phyloP scores from a whole-genome alignment of 2,329 filamentous ascomycete species.

The Paracoccidioides brasiliensis region DNA sequence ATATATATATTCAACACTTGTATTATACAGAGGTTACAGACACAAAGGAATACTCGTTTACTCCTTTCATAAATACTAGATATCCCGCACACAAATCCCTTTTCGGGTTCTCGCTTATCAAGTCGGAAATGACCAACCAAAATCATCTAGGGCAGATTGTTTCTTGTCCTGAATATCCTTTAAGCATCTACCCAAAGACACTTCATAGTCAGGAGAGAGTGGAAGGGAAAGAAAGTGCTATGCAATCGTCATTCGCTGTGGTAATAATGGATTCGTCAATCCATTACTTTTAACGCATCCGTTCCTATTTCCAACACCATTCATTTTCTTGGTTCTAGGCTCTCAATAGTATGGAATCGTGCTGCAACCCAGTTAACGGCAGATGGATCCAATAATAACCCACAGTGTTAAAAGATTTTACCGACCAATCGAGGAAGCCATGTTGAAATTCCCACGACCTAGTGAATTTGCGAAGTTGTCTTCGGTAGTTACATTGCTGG shows the following conservation, averaged over 20 bases:
- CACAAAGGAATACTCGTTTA: not conserved
- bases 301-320: not conserved
- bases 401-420: not conserved
- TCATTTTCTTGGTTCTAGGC: not conserved
- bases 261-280: not conserved
- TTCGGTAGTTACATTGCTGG: too few relatives aligned
- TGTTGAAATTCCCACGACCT: not conserved
- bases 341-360: not conserved
- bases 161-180: not conserved
- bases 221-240: not conserved
- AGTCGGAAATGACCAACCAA: not conserved
- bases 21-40: not conserved
- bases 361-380: not conserved
- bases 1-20: not conserved
- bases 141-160: not conserved
- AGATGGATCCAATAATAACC: not conserved
- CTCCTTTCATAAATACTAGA: not conserved
- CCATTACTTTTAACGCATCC: not conserved
- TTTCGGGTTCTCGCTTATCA: not conserved
- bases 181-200: not conserved
- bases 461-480: too few relatives aligned
- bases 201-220: not conserved
- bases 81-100: not conserved
- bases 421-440: not conserved
- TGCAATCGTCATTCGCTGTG: not conserved